Evolutionary conservation across 116 monocot species (phyloP), one percentile per base, ranked within the genome.

Genomic region (Zostera marina): DNA sequence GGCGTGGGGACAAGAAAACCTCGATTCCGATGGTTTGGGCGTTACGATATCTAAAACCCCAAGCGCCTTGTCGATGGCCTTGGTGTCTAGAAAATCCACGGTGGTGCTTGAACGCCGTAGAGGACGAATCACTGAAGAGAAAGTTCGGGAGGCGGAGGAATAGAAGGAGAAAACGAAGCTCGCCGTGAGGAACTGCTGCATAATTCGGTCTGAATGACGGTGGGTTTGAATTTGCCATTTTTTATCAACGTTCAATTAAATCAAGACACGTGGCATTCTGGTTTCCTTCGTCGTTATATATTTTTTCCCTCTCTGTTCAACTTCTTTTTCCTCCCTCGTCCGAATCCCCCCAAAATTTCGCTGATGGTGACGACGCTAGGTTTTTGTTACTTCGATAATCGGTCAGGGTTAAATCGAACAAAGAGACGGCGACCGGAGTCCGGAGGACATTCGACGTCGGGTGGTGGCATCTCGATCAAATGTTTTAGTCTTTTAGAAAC

Each of bases 381-480:
- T 32, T 32, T 32, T 32, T 32, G 32, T 32, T 32, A 32, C 5
- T 32, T 32, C 0, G 5, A 3, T 32, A n/a, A n/a, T 32, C 1
- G 32, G 32, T 32, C 4, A 5, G 32, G 32, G 32, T 32, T 32
- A 3, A 32, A 32, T 2, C 16, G 44, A 26, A 15, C 21, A 87
- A 82, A 82, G 82, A 87, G 41, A 40, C 77, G 39, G 5, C 32
- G 4, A 66, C 68, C 25, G 74, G 70, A 41, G 4, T 63, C 68
- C 25, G 74, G 70, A 41, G 80, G 75, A 41, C 61, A 15, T 47
- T 67, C 73, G 15, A 5, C 32, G 32, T 32, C 32, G 4, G 32
- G 32, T 32, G 72, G 15, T 9, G 26, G 13, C 58, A 2, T 54
- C 75, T 4, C 63, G 77, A 57, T 66, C 72, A n/a, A 53, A 56